These are phyloP conservation scores for Colletotrichum sp. DNA, from an alignment of 2,329 filamentous ascomycete genomes.

Conservation along the genomic window DNA sequence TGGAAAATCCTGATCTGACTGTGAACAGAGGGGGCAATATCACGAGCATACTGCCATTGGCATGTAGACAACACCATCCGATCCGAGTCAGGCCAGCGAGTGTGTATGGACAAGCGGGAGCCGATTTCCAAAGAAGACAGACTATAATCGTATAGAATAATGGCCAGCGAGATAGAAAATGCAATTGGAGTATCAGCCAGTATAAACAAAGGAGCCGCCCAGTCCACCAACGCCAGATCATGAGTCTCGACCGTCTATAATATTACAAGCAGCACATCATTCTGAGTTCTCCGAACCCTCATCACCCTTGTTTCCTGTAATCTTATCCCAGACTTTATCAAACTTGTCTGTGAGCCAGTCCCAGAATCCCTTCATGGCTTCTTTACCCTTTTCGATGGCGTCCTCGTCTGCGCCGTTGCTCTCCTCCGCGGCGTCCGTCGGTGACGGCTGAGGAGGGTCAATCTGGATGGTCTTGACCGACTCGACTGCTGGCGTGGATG, in stretches of 20 bases:
- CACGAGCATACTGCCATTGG: neutral
- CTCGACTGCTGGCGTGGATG: constrained; percentile 6
- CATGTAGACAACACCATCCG: neutral
- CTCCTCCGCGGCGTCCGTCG: constrained; percentile 22
- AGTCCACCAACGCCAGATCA: constrained; percentile 9
- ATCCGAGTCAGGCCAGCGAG: neutral
- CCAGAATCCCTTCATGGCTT: constrained; percentile 46
- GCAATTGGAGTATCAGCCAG: constrained; percentile 13
- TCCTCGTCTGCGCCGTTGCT: constrained; percentile 28
- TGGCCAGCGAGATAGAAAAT: neutral
- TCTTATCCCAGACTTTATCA: constrained; percentile 49
- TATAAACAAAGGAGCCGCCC: neutral
- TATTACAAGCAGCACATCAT: neutral
- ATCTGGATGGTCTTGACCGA: constrained; percentile 22
- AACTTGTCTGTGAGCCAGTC: constrained; percentile 57
- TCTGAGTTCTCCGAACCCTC: neutral
- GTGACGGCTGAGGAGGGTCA: constrained; percentile 25
- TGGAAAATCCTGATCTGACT: neutral
- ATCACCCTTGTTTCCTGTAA: constrained; percentile 31
- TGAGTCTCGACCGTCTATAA: neutral
- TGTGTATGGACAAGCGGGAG: neutral
- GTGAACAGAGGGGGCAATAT: neutral
- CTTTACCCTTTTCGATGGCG: constrained; percentile 31
- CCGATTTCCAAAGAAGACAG: neutral
- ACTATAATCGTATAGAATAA: neutral